Base-by-base conservation (phyloP, 176 grass and related monocot species). In the Areca catechu region DNA sequence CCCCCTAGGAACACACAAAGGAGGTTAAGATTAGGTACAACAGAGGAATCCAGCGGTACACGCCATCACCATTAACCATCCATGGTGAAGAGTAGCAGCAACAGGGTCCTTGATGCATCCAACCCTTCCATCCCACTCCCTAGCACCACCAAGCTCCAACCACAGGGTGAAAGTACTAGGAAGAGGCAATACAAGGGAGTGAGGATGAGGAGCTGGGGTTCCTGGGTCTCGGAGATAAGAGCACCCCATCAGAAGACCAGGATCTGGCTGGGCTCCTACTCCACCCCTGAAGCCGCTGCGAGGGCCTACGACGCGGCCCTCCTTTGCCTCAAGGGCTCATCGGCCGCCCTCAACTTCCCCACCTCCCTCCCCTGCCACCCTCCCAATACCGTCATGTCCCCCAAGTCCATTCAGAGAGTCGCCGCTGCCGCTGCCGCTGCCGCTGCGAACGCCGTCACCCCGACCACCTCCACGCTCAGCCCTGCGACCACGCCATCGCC, bases 341-440 rank as follows among this genome's bases (percentile, higher is more conserved):
- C 83, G n/a, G 53, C 74, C 5, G 74, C 72, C 60, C 86, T 95
- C 63, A 95, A 95, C 77, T 95, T 95, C 71, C 86, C 91, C 15
- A 20, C 76, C 16, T 72, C 24, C 27, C 63, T 79, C 22, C 84
- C 71, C 9, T 86, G 50, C 71, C 67, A 71, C 49, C 53, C 82
- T 18, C 74, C 78, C 24, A 19, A 29, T n/a, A 24, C 10, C 16
- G 22, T 16, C 51, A 16, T n/a, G 34, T 43, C 34, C 34, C 34
- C 34, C 9, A 43, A 43, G 34, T 43, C 34, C 34, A 43, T 43
- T 43, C 34, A 43, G 34, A 43, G 34, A 43, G 34, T 14, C 34
- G 34, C 34, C 9, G 34, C 34, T 14, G 34, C 34, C 34, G 34
- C 34, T 2, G 34, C 34, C 9, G 34, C 34, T 14, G 34, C 34